phyloP scores from a whole-genome alignment of 331 rosid genomes.

The Quercus tomentella region DNA sequence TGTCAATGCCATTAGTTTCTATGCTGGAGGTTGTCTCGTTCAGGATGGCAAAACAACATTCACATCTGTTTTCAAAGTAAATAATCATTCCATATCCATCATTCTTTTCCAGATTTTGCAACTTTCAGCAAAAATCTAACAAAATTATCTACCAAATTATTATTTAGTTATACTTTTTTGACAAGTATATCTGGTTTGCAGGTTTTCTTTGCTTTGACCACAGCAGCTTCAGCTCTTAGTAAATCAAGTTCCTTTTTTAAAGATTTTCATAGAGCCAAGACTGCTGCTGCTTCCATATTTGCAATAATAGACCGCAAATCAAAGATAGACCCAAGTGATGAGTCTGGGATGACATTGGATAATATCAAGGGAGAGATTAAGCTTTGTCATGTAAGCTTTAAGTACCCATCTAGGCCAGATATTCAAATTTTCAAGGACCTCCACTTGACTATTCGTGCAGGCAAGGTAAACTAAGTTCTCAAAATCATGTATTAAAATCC shows the following conservation, averaged over 20 bases:
- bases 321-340: constrained; percentile 51
- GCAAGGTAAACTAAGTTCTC: constrained; percentile 39
- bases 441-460: constrained; percentile 48
- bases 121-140: too few species aligned
- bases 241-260: constrained; percentile 52
- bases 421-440: constrained; percentile 61
- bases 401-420: constrained; percentile 68
- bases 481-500: not conserved
- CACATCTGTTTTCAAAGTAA: constrained; percentile 61
- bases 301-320: constrained; percentile 53
- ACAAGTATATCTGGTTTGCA: not conserved
- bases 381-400: too few species aligned
- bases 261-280: constrained; percentile 55
- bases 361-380: too few species aligned
- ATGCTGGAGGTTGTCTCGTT: constrained; percentile 70
- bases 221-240: constrained; percentile 40
- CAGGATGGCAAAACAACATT: constrained; percentile 45
- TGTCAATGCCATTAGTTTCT: constrained; percentile 73
- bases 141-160: too few species aligned
- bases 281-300: constrained; percentile 61
- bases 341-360: too few species aligned
- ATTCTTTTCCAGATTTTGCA: not conserved
- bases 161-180: not conserved
- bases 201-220: too few species aligned
- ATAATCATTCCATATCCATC: not conserved